phyloP scores from a whole-genome alignment of 148 eudicot genomes.

The Rhododendron vialii region DNA sequence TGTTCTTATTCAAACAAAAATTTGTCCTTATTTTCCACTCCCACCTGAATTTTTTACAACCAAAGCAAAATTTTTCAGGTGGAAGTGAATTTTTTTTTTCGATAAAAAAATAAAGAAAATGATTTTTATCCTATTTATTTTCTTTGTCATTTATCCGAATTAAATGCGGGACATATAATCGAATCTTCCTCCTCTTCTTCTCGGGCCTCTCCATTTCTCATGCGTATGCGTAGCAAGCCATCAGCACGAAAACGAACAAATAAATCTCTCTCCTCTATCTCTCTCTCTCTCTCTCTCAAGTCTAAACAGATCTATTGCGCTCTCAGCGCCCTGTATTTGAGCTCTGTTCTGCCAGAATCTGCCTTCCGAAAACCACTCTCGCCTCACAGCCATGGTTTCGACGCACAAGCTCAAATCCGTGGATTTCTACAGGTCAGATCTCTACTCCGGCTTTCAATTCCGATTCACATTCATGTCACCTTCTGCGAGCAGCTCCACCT shows the following conservation, averaged over 20 bases:
- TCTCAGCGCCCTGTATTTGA: background rate
- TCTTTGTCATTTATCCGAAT: no score
- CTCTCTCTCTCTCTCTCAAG: background rate
- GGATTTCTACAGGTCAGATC: conserved; percentile 79
- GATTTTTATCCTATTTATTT: no score
- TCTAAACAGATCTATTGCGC: background rate
- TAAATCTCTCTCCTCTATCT: no score
- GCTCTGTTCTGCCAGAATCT: background rate
- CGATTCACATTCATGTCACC: background rate
- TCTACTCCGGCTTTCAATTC: background rate
- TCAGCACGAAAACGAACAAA: background rate
- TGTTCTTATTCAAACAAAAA: no score
- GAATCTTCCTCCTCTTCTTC: background rate
- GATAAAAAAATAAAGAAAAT: no score
- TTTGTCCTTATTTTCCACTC: no score
- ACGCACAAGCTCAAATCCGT: conserved; percentile 80
- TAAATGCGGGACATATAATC: no score
- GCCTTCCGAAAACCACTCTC: background rate
- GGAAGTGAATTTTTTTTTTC: no score
- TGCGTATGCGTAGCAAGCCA: background rate
- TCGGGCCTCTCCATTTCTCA: background rate
- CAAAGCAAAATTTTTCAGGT: no score
- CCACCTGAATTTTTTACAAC: no score
- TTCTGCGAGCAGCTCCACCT: background rate
- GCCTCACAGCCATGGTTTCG: conserved; percentile 39